Conservation (phyloP, 805 yeast species). For the Yamadazyma laniorum region DNA sequence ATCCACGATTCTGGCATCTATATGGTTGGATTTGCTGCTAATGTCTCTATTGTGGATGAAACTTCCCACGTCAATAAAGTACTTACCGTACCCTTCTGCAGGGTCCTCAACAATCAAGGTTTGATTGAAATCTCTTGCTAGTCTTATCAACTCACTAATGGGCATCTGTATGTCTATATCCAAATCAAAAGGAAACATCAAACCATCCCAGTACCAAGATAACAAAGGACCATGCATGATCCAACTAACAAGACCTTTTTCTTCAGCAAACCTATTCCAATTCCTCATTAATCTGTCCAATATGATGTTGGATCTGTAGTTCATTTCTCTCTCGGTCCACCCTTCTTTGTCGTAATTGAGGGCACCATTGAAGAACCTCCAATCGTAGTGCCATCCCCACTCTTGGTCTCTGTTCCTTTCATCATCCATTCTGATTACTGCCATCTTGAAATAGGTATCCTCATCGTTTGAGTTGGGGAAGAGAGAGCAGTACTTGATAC, state of each 20-base stretch:
- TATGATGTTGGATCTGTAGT: slow-evolving; percentile 19
- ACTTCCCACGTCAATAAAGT: slow-evolving; percentile 28
- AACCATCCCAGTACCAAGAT: slow-evolving; percentile 33
- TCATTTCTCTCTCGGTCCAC: slow-evolving; percentile 26
- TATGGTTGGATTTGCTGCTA: slow-evolving; percentile 22
- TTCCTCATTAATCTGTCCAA: slow-evolving; percentile 24
- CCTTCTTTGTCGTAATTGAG: slow-evolving; percentile 42
- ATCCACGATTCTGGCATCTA: slow-evolving; percentile 55
- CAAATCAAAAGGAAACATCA: slow-evolving; percentile 27
- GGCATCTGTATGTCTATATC: slow-evolving; percentile 33
- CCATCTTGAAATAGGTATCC: slow-evolving; percentile 38
- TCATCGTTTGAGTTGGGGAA: slow-evolving; percentile 21
- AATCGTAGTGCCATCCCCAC: slow-evolving; percentile 56
- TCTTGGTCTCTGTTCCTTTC: slow-evolving; percentile 36
- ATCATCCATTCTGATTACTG: slow-evolving; percentile 25
- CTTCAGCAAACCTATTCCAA: slow-evolving; percentile 25
- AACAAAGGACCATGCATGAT: slow-evolving; percentile 28
- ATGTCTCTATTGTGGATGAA: slow-evolving; percentile 26
- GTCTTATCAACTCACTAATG: slow-evolving; percentile 18
- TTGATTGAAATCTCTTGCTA: slow-evolving; percentile 24
- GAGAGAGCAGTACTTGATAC: slow-evolving; percentile 18
- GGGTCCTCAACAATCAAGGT: slow-evolving; percentile 33
- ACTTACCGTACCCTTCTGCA: slow-evolving; percentile 25
- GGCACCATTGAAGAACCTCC: slow-evolving; percentile 58
- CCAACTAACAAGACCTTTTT: slow-evolving; percentile 25